These are phyloP conservation scores for Galerina marginata DNA, from an alignment of 768 basidiomycete genomes.

Conservation along the genomic window DNA sequence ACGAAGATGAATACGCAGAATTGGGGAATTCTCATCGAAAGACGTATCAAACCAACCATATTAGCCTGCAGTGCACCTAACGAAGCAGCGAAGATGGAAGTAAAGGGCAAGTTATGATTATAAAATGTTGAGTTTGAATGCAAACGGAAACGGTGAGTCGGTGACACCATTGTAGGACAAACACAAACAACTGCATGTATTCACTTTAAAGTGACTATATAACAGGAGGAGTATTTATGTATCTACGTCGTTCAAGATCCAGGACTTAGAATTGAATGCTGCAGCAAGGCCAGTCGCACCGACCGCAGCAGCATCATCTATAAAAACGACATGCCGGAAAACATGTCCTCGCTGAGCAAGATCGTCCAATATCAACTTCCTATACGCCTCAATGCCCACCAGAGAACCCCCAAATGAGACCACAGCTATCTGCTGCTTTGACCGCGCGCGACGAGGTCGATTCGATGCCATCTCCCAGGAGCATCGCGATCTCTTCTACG, in stretches of 20 bases:
- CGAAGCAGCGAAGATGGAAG: too few relatives aligned
- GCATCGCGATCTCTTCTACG: conserved; percentile 60
- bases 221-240: not conserved
- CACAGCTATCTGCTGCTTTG: conserved; percentile 58
- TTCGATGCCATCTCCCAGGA: conserved; percentile 48
- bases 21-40: conserved; percentile 24
- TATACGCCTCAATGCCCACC: conserved; percentile 65
- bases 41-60: conserved; percentile 18
- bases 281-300: conserved; percentile 67
- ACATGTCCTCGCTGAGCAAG: conserved; percentile 62
- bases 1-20: conserved; percentile 31
- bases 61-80: not conserved
- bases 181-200: too few relatives aligned
- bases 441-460: conserved; percentile 40
- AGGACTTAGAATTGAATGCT: conserved; percentile 9
- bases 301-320: conserved; percentile 69
- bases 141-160: not conserved
- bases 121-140: not conserved
- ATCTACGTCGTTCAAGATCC: not conserved
- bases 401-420: conserved; percentile 84
- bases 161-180: too few relatives aligned
- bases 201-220: too few relatives aligned
- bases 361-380: conserved; percentile 58
- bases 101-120: too few relatives aligned
- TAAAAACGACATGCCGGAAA: conserved; percentile 68